Percentiles rank a stretch among this genome's conserved stretches.
Evolutionary conservation across 2,329 filamentous ascomycete species (phyloP).

Genomic region (Nemania bipapillata): DNA sequence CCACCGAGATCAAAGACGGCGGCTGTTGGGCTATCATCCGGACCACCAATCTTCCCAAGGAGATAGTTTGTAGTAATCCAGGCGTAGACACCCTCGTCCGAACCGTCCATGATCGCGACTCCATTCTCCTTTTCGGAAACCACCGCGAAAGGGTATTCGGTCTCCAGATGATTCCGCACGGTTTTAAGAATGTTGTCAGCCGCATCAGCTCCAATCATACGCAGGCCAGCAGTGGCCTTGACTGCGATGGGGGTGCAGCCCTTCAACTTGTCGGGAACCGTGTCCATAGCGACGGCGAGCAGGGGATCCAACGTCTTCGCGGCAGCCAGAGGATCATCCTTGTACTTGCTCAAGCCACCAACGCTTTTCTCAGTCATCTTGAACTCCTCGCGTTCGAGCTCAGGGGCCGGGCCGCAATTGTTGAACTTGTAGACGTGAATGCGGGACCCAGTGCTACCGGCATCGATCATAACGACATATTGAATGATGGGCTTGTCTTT

Average conservation of each 20-base stretch:
- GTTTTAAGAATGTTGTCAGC: constrained; percentile 86
- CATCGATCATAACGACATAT: constrained; percentile 98
- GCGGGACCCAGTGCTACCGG: constrained; percentile 94
- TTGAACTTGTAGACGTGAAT: constrained; percentile 99
- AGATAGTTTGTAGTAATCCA: constrained; percentile 99
- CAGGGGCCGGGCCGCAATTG: constrained; percentile 95
- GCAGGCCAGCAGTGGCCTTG: constrained; percentile 94
- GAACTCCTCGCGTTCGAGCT: constrained; percentile 92
- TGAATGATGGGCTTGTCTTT: constrained; percentile 93
- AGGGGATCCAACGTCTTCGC: constrained; percentile 89
- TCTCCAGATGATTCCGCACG: constrained; percentile 85
- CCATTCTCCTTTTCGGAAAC: constrained; percentile 85
- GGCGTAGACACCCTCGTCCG: constrained; percentile 95
- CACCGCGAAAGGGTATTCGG: constrained; percentile 91
- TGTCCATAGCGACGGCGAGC: constrained; percentile 84
- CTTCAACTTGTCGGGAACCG: constrained; percentile 88
- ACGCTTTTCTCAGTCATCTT: constrained; percentile 89
- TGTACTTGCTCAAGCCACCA: constrained; percentile 87
- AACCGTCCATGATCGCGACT: constrained; percentile 96
- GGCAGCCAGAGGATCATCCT: constrained; percentile 84
- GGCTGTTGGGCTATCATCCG: constrained; percentile 88
- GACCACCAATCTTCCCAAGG: constrained; percentile 93
- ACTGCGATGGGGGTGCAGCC: constrained; percentile 95
- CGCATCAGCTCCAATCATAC: constrained; percentile 83
- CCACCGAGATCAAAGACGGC: constrained; percentile 96